These are phyloP conservation scores for Plasmopara halstedii DNA, from an alignment of 352 stramenopile species.

Conservation along the genomic window DNA sequence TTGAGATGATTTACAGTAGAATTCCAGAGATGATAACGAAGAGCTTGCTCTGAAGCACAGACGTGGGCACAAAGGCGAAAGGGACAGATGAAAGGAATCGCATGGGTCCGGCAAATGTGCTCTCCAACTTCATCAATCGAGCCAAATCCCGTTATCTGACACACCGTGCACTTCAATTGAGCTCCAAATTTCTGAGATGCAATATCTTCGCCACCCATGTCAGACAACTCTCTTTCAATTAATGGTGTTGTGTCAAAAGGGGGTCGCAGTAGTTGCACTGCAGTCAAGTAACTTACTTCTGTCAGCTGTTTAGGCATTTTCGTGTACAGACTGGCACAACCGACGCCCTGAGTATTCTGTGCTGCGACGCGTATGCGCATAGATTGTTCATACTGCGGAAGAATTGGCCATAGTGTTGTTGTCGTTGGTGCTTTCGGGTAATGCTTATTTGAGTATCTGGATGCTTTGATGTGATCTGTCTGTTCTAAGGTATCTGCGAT, in stretches of 20 bases:
- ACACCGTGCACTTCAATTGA: conserved; percentile 52
- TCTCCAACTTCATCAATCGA: conserved; percentile 31
- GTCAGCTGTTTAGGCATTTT: conserved; percentile 39
- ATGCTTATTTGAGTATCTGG: background rate
- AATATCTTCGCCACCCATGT: conserved; percentile 41
- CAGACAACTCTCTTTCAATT: conserved; percentile 27
- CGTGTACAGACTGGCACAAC: conserved; percentile 49
- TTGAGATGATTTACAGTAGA: conserved; percentile 51
- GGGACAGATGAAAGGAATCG: conserved; percentile 64
- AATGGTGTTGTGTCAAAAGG: conserved; percentile 33
- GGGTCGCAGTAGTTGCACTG: conserved; percentile 30
- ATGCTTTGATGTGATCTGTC: background rate
- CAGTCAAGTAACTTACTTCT: conserved; percentile 51
- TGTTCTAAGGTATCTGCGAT: background rate
- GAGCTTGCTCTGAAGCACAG: conserved; percentile 52
- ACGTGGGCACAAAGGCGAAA: conserved; percentile 61
- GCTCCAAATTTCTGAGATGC: conserved; percentile 12
- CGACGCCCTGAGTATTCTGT: conserved; percentile 52
- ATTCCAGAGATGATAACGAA: conserved; percentile 74
- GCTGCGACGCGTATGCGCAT: conserved; percentile 50
- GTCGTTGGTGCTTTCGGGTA: conserved; percentile 17
- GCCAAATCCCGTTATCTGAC: conserved; percentile 18
- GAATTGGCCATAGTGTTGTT: conserved; percentile 66
- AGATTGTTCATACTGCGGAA: conserved; percentile 27
- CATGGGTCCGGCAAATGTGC: conserved; percentile 49